Evolutionary conservation across 208 protist genomes (phyloP).

Genomic region (Endotrypanum monterogeii): DNA sequence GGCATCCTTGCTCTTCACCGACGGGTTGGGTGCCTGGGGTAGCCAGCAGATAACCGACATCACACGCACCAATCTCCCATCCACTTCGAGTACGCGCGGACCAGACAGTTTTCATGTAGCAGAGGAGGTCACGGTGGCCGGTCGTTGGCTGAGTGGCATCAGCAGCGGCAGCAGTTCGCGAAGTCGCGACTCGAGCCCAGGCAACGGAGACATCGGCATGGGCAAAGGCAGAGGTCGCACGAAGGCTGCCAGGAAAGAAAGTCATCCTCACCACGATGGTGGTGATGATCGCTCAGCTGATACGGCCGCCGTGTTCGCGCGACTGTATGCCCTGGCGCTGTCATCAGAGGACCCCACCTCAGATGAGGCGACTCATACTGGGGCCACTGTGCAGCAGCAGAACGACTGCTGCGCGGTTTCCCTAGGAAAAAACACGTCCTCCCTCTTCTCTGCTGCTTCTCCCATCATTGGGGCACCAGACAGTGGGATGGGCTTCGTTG

Average conservation of each 20-base stretch:
- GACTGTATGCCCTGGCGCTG: constrained; percentile 22
- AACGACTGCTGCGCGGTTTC: background rate
- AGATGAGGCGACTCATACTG: background rate
- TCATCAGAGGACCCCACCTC: background rate
- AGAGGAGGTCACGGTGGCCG: background rate
- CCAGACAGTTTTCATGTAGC: background rate
- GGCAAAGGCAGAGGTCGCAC: background rate
- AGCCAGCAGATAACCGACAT: background rate
- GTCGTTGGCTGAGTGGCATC: background rate
- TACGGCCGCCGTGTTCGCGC: constrained; percentile 17
- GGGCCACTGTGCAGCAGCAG: constrained; percentile 1
- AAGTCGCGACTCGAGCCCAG: constrained; percentile 3
- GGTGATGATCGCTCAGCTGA: background rate
- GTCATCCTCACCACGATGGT: background rate
- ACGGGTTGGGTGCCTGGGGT: constrained; percentile 1
- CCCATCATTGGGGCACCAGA: background rate
- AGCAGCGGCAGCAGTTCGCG: constrained; percentile 5
- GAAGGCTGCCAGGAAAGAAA: background rate
- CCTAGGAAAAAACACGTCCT: background rate
- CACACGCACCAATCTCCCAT: background rate
- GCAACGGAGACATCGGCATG: background rate
- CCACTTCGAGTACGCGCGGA: background rate
- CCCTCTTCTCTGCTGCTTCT: background rate
- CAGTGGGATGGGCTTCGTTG: constrained; percentile 18
- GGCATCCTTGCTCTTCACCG: constrained; percentile 10